Base-by-base conservation (phyloP, 106 monocot species). In the Cymbidium sinense region DNA sequence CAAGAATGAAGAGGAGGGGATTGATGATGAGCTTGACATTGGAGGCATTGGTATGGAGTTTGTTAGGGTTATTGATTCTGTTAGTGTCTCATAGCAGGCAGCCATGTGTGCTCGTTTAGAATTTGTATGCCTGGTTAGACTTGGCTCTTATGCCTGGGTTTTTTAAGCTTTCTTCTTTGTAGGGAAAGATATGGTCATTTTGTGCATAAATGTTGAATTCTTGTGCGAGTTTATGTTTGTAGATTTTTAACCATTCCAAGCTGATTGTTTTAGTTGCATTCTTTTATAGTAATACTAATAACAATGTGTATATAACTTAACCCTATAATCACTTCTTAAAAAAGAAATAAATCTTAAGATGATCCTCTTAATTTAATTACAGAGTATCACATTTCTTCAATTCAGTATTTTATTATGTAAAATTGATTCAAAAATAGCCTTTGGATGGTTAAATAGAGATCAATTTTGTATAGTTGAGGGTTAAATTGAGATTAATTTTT, bases 181-280 rank as follows among this genome's bases (percentile, higher is more conserved):
- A 67, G 25, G 67, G 67, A 67, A 67, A 33, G 67, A 31, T 67
- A 10, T 27, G 61, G 67, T 67, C 15, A 30, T 67, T 33, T 13
- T 67, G 67, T 67, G 30, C 12, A 67, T 67, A 67, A 65, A 23
- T 67, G 67, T 67, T 67, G 67, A 67, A 67, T 30, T 67, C 67
- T 67, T 33, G 1, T 31, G 31, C 67, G 33, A 30, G 31, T 67
- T 67, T 67, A 67, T 33, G 67, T 13, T 67, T 67, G 30, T 67
- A 67, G 67, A 67, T 67, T 65, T 65, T 65, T 65, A 29, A 65
- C 65, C 11, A 12, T 29, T 30, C 31, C 12, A n/a, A 30, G 58
- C 23, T 58, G 4, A 58, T 23, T 58, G 52, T 15, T 52, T n/a
- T n/a, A n/a, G n/a, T n/a, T n/a, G n/a, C n/a, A n/a, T n/a, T n/a